These are phyloP conservation scores for Lentinus polychrous DNA, from an alignment of 1,284 basidiomycete species.

Conservation along the genomic window DNA sequence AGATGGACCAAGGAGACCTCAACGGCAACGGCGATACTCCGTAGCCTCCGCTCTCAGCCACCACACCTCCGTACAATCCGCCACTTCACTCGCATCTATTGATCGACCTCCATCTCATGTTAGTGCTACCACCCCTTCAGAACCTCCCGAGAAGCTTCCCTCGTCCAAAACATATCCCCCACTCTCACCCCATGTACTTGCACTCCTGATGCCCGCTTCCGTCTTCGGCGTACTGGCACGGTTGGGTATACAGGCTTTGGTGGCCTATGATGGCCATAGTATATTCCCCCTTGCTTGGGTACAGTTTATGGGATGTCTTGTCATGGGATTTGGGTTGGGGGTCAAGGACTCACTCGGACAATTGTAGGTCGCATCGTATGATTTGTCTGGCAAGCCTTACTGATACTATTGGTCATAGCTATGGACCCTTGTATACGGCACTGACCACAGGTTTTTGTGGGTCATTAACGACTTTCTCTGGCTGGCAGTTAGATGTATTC, in stretches of 20 bases:
- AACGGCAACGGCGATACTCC: neutral
- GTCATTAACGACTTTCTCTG: conserved; percentile 93
- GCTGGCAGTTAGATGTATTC: conserved; percentile 91
- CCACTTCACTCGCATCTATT: conserved; percentile 39
- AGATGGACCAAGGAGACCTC: no score
- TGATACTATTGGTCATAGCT: conserved; percentile 47
- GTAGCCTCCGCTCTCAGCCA: conserved; percentile 21
- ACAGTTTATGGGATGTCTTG: conserved; percentile 84
- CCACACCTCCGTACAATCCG: conserved; percentile 28
- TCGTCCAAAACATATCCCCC: conserved; percentile 47
- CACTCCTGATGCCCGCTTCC: conserved; percentile 69
- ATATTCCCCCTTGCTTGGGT: conserved; percentile 85
- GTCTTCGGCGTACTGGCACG: conserved; percentile 77
- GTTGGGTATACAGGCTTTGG: conserved; percentile 67
- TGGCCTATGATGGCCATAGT: conserved; percentile 65
- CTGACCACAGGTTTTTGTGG: conserved; percentile 94
- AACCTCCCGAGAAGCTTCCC: conserved; percentile 29
- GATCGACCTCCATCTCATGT: conserved; percentile 43
- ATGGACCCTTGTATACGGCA: conserved; percentile 83
- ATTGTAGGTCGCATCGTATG: conserved; percentile 50
- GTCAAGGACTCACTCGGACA: conserved; percentile 65
- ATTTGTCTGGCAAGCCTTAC: neutral
- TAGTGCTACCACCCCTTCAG: neutral
- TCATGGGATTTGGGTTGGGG: conserved; percentile 80
- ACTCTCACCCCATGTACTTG: conserved; percentile 56